Percentiles rank a stretch among this genome's conserved stretches.
These are phyloP conservation scores for Phylloporus rhodoxanthus DNA, from an alignment of 768 basidiomycete species.

Conservation along the genomic window DNA sequence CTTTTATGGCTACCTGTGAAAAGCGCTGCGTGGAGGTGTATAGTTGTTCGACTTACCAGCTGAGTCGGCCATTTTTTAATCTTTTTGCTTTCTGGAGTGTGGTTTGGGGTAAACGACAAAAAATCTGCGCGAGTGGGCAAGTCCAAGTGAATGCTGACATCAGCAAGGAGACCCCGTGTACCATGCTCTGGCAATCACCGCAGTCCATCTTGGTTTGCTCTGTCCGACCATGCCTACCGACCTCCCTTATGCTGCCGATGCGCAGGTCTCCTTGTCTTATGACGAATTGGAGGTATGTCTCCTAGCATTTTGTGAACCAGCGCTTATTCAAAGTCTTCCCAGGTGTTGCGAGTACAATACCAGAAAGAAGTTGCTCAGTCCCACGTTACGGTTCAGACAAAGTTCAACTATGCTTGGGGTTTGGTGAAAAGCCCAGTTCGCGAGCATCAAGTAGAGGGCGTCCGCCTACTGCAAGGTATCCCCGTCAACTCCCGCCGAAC, in stretches of 20 bases:
- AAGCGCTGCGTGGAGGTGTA: constrained; percentile 13
- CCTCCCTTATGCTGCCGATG: constrained; percentile 93
- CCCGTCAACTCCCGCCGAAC: constrained; percentile 6
- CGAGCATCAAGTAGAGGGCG: constrained; percentile 88
- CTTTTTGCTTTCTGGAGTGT: constrained; percentile 15
- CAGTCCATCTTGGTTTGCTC: constrained; percentile 12
- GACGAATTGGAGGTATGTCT: constrained; percentile 81
- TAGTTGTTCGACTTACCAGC: constrained; percentile 43
- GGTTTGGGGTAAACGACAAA: constrained; percentile 20
- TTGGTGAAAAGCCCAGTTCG: constrained; percentile 84
- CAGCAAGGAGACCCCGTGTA: constrained; percentile 22
- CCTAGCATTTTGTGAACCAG: neutral
- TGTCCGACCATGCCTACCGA: constrained; percentile 59
- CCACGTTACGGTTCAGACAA: constrained; percentile 89
- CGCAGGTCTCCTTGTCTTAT: constrained; percentile 78
- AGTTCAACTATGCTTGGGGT: constrained; percentile 98
- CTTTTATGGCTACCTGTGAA: constrained; percentile 27
- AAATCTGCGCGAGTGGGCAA: constrained; percentile 14
- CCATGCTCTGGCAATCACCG: neutral
- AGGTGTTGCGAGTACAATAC: constrained; percentile 86
- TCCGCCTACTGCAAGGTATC: constrained; percentile 81
- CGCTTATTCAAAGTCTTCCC: neutral
- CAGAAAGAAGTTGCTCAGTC: constrained; percentile 78
- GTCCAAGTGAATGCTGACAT: constrained; percentile 19
- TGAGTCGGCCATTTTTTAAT: constrained; percentile 43